These are phyloP conservation scores for Leptomonas pyrrhocoris DNA, from an alignment of 208 protist species.

Conservation along the genomic window DNA sequence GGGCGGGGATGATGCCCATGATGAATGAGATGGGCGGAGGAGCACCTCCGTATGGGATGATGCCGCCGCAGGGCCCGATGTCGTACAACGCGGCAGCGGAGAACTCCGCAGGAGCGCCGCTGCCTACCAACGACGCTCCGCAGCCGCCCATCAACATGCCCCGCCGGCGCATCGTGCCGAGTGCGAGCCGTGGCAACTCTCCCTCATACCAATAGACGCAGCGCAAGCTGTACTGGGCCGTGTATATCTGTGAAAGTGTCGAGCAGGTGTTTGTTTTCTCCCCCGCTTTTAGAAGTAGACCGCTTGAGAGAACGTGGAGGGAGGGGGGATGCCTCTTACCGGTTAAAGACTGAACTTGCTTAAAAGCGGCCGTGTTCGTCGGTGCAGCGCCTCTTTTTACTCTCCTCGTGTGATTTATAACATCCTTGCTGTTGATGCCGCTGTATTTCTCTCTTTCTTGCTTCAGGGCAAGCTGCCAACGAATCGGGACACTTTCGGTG, in stretches of 20 bases:
- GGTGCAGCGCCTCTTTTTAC: background rate
- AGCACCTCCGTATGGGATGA: slow-evolving; percentile 6
- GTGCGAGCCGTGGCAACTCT: background rate
- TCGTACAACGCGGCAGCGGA: slow-evolving; percentile 8
- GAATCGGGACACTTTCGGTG: background rate
- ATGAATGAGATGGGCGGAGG: background rate
- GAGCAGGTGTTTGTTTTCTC: background rate
- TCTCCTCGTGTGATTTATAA: background rate
- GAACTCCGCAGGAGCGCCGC: background rate
- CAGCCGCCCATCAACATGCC: slow-evolving; percentile 30
- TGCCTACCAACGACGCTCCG: background rate
- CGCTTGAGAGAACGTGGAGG: background rate
- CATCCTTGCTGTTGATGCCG: background rate
- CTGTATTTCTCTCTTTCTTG: no score
- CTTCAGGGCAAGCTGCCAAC: no score
- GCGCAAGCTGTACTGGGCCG: no score
- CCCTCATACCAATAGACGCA: slow-evolving; percentile 7
- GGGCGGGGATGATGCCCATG: slow-evolving; percentile 24
- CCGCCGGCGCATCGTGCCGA: slow-evolving; percentile 16
- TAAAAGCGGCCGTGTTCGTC: background rate
- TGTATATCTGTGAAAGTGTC: no score
- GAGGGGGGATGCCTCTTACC: background rate
- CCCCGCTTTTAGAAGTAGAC: background rate
- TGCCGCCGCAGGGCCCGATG: slow-evolving; percentile 3
- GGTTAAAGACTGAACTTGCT: background rate